These are phyloP conservation scores for Cyberlindnera sargentensis DNA, from an alignment of 805 yeast species.

Conservation along the genomic window DNA sequence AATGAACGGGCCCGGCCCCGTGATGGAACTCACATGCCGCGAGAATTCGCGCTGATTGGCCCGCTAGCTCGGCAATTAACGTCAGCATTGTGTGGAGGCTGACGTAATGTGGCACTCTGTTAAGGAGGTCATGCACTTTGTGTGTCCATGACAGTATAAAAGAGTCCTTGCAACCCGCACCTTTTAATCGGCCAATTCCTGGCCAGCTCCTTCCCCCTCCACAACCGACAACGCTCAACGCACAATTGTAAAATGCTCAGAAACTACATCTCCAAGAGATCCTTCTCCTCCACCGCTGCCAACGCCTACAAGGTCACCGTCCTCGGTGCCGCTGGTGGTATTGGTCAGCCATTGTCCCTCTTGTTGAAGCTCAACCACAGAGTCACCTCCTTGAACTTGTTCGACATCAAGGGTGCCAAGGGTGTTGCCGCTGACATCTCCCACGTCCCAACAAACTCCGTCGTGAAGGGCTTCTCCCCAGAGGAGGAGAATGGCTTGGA, in stretches of 20 bases:
- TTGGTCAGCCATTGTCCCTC: slow-evolving; percentile 84
- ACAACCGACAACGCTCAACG: too few relatives aligned
- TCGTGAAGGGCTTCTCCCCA: slow-evolving; percentile 82
- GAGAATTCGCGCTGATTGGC: too few relatives aligned
- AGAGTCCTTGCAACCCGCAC: too few relatives aligned
- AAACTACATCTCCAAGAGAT: slow-evolving; percentile 45
- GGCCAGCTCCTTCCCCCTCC: too few relatives aligned
- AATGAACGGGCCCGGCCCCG: too few relatives aligned
- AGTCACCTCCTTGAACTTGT: slow-evolving; percentile 79
- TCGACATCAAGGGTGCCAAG: slow-evolving; percentile 87
- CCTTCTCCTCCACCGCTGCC: slow-evolving; percentile 61
- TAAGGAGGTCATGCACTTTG: too few relatives aligned
- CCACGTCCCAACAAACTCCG: slow-evolving; percentile 88
- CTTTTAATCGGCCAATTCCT: too few relatives aligned
- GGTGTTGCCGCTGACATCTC: slow-evolving; percentile 97
- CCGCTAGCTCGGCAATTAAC: too few relatives aligned
- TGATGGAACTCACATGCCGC: too few relatives aligned
- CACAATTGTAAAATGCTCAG: slow-evolving; percentile 38
- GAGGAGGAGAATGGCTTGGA: slow-evolving; percentile 67
- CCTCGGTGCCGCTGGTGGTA: slow-evolving; percentile 88
- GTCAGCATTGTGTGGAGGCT: too few relatives aligned
- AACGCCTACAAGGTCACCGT: slow-evolving; percentile 74
- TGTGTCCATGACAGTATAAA: too few relatives aligned
- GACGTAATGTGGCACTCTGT: too few relatives aligned
- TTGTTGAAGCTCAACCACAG: slow-evolving; percentile 82